phyloP scores from a whole-genome alignment of 768 basidiomycete species.

The Tylopilus sp. region DNA sequence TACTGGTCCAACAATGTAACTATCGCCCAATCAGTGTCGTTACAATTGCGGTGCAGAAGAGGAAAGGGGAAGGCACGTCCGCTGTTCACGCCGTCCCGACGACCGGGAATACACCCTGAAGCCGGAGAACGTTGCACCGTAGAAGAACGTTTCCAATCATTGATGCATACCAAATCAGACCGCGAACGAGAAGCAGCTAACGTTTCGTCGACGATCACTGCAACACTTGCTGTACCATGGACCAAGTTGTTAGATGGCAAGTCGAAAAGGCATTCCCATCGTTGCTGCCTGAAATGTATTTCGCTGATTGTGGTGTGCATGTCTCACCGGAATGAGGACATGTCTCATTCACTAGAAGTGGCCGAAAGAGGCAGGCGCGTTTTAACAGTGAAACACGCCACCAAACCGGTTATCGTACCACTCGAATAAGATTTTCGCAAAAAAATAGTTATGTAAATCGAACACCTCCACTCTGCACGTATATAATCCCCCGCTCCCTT shows the following conservation, averaged over 20 bases:
- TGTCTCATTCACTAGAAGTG: too few relatives aligned
- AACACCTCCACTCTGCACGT: background rate
- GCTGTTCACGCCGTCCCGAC: too few relatives aligned
- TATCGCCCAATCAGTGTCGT: background rate
- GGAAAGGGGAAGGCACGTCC: too few relatives aligned
- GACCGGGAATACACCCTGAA: background rate
- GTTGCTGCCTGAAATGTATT: too few relatives aligned
- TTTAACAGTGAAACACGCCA: constrained; percentile 27
- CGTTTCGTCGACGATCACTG: too few relatives aligned
- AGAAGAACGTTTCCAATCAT: background rate
- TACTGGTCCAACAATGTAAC: background rate
- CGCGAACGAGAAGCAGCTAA: too few relatives aligned
- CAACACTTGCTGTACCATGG: too few relatives aligned
- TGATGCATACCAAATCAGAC: too few relatives aligned
- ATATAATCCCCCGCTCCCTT: constrained; percentile 22
- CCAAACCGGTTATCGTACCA: constrained; percentile 6
- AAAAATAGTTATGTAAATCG: constrained; percentile 28
- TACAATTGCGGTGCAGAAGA: background rate
- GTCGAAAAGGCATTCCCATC: too few relatives aligned
- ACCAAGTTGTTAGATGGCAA: too few relatives aligned
- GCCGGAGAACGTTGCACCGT: background rate
- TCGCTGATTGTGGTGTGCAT: too few relatives aligned
- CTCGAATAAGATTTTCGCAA: constrained; percentile 18
- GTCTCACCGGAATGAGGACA: too few relatives aligned
- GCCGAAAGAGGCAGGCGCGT: background rate